These are phyloP conservation scores for Fagopyrum tataricum DNA, from an alignment of 148 eudicot species.

Conservation along the genomic window DNA sequence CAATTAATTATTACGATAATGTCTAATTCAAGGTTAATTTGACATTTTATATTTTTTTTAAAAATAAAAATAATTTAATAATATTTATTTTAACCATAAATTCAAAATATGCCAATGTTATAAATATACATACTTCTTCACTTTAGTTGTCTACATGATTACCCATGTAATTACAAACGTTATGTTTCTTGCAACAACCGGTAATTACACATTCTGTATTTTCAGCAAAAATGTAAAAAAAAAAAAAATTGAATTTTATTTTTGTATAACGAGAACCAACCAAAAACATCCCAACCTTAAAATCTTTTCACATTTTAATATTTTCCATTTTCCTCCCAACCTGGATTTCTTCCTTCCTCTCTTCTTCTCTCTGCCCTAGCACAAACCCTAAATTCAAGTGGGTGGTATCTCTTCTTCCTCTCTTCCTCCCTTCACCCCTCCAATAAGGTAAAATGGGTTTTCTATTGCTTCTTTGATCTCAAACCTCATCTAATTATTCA, in stretches of 20 bases:
- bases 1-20: too few species aligned
- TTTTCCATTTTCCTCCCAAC: conserved; percentile 13
- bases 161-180: too few species aligned
- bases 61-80: too few species aligned
- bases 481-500: neutral
- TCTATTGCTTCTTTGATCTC: neutral
- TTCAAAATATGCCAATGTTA: too few species aligned
- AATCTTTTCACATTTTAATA: neutral
- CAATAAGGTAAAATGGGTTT: conserved; percentile 3
- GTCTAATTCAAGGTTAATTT: too few species aligned
- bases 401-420: conserved; percentile 13
- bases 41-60: too few species aligned
- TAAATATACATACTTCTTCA: too few species aligned
- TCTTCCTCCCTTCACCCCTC: neutral
- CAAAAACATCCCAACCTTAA: conserved; percentile 8
- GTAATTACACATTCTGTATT: too few species aligned
- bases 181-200: too few species aligned
- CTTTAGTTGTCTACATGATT: too few species aligned
- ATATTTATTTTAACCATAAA: too few species aligned
- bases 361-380: conserved; percentile 21
- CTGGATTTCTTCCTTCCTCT: conserved; percentile 19
- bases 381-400: conserved; percentile 59
- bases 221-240: neutral
- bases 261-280: conserved; percentile 2
- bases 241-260: neutral